Evolutionary conservation across 2,329 filamentous ascomycete genomes (phyloP).

Genomic region (Diaporthe citrichinensis): DNA sequence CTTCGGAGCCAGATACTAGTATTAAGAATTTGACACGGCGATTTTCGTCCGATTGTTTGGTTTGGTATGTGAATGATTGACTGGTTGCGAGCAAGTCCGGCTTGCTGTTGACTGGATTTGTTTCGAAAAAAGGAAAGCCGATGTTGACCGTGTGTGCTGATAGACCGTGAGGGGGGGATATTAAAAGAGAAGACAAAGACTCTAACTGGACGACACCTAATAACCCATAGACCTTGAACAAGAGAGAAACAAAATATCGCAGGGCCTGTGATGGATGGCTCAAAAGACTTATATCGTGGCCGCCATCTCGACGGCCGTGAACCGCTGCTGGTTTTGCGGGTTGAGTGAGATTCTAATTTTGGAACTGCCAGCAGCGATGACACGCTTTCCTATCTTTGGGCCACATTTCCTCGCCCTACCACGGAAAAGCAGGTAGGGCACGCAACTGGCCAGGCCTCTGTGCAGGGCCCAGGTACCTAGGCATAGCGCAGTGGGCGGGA

Average conservation of each 20-base stretch:
- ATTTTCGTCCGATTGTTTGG: constrained; percentile 26
- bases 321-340: constrained; percentile 47
- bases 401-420: constrained; percentile 47
- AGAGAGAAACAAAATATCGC: constrained; percentile 57
- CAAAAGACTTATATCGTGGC: constrained; percentile 72
- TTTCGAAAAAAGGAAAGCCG: constrained; percentile 38
- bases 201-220: constrained; percentile 65
- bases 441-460: constrained; percentile 42
- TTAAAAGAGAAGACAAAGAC: constrained; percentile 56
- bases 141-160: constrained; percentile 43
- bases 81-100: constrained; percentile 71
- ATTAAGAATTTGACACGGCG: constrained; percentile 56
- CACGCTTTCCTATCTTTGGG: constrained; percentile 58
- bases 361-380: constrained; percentile 48
- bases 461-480: constrained; percentile 31
- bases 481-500: constrained; percentile 28
- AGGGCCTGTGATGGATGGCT: constrained; percentile 55
- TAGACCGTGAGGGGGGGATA: constrained; percentile 52
- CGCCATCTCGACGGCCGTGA: constrained; percentile 57
- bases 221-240: constrained; percentile 60
- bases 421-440: constrained; percentile 41
- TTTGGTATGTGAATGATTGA: constrained; percentile 61
- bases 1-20: constrained; percentile 48
- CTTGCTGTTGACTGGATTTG: constrained; percentile 64
- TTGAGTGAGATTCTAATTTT: constrained; percentile 60